phyloP scores from a whole-genome alignment of 169 alveolate genomes.

The Toxoplasma gondii region DNA sequence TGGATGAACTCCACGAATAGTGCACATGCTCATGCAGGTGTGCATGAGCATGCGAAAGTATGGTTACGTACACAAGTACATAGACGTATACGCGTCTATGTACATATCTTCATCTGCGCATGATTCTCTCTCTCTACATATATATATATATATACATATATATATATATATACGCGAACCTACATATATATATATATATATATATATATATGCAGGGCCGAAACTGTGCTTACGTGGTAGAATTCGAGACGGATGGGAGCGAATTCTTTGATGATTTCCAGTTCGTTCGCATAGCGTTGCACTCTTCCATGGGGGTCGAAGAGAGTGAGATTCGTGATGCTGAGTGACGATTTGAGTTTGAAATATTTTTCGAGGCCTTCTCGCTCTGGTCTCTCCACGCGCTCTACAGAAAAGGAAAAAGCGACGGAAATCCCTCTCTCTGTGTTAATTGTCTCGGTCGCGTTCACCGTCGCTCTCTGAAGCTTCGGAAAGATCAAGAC shows the following conservation, averaged over 20 bases:
- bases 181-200: background rate
- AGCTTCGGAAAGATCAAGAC: too few relatives aligned
- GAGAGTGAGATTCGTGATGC: slow-evolving; percentile 94
- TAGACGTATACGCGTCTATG: background rate
- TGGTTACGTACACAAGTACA: background rate
- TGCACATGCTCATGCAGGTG: background rate
- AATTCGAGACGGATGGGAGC: slow-evolving; percentile 90
- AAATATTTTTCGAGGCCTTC: slow-evolving; percentile 94
- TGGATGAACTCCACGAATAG: background rate
- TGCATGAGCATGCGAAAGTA: background rate
- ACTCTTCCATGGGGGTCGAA: slow-evolving; percentile 93
- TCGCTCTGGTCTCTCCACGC: slow-evolving; percentile 72
- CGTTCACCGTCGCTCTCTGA: background rate
- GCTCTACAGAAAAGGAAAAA: slow-evolving; percentile 22
- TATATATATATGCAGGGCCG: background rate
- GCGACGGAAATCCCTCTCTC: background rate
- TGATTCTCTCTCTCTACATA: too few relatives aligned
- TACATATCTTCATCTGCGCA: background rate
- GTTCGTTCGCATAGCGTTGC: slow-evolving; percentile 88
- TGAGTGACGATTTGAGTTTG: slow-evolving; percentile 84
- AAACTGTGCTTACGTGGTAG: slow-evolving; percentile 86
- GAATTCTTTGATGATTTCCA: slow-evolving; percentile 93
- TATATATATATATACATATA: too few relatives aligned
- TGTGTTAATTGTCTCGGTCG: background rate
- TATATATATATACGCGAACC: background rate